Evolutionary conservation across 495 filamentous ascomycete genomes (phyloP).

Genomic region (Terfezia claveryi): DNA sequence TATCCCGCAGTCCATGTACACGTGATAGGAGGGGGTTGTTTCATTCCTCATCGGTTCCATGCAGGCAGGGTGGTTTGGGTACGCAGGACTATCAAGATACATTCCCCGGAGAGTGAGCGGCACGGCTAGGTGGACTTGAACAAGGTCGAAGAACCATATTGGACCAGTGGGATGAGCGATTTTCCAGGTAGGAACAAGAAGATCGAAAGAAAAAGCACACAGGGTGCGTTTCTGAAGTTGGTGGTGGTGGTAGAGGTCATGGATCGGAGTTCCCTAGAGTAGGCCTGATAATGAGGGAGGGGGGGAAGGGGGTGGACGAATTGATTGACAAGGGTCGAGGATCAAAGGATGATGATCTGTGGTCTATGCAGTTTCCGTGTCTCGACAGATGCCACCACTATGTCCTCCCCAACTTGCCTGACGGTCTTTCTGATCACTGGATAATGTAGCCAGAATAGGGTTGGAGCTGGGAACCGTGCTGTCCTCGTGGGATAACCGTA

Average conservation of each 20-base stretch:
- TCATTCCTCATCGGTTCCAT: not conserved
- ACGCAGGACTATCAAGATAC: not conserved
- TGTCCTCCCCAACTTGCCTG: not conserved
- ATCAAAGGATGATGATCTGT: not conserved
- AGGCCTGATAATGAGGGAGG: not conserved
- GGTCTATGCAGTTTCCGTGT: not conserved
- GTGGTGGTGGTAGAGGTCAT: not conserved
- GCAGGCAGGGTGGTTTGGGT: not conserved
- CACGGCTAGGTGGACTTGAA: not conserved
- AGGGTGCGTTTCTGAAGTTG: not conserved
- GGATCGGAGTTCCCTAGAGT: not conserved
- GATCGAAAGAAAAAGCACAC: not conserved
- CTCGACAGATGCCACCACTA: not conserved
- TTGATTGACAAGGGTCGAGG: not conserved
- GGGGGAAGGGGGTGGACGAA: not conserved
- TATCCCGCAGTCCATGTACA: slow-evolving; percentile 16
- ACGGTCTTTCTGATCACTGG: not conserved
- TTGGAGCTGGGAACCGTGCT: not conserved
- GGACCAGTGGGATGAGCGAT: not conserved
- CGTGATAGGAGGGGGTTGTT: not conserved
- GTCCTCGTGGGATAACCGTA: not conserved
- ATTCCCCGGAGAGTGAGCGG: not conserved
- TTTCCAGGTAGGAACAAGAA: not conserved
- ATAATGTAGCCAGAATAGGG: not conserved
- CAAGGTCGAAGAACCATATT: not conserved